Percentiles rank a stretch among this genome's conserved stretches.
Evolutionary conservation across 2,329 filamentous ascomycete genomes (phyloP).

Genomic region (Albifimbria verrucaria): DNA sequence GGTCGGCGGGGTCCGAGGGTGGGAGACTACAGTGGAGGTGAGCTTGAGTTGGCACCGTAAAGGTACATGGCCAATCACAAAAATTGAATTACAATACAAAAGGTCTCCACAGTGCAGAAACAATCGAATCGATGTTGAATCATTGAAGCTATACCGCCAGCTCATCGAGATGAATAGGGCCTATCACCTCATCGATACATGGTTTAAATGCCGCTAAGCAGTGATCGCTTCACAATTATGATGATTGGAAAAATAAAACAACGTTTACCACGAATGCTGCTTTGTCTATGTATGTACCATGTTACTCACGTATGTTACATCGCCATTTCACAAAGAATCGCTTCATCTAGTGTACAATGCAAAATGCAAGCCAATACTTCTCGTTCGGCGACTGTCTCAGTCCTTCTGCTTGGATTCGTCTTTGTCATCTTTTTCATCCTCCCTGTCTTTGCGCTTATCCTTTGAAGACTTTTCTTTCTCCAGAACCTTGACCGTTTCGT

Average conservation of each 20-base stretch:
- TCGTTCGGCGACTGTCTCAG: slow-evolving; percentile 5
- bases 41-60: not conserved
- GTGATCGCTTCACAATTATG: too few species aligned
- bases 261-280: too few species aligned
- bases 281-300: not conserved
- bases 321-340: too few species aligned
- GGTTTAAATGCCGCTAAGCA: not conserved
- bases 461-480: slow-evolving; percentile 42
- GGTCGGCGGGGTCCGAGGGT: not conserved
- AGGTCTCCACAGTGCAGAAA: not conserved
- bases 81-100: too few species aligned
- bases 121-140: not conserved
- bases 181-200: not conserved
- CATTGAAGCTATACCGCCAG: not conserved
- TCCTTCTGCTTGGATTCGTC: slow-evolving; percentile 22
- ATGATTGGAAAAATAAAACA: too few species aligned
- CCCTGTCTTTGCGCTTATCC: slow-evolving; percentile 31
- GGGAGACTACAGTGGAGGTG: not conserved
- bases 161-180: not conserved
- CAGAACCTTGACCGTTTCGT: slow-evolving; percentile 60
- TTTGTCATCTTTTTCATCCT: slow-evolving; percentile 33
- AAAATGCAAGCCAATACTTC: too few species aligned
- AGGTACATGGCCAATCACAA: not conserved
- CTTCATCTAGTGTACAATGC: too few species aligned
- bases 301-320: too few species aligned